Base-by-base conservation (phyloP, 164 flowering plant genomes). In the Liquidambar formosana region DNA sequence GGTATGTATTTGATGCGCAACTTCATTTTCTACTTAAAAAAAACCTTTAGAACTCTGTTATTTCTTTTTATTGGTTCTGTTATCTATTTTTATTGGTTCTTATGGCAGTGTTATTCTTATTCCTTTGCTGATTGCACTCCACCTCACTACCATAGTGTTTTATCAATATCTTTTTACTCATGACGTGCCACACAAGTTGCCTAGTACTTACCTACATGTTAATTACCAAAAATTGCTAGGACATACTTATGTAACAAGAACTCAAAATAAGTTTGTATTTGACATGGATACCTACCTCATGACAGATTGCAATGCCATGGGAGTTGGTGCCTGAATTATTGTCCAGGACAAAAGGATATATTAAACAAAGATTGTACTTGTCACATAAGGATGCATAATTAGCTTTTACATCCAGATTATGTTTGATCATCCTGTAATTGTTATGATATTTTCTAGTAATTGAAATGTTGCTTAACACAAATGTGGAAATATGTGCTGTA, bases 1-100 rank as follows among this genome's bases (percentile, higher is more conserved):
- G 96, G 98, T 93, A 83, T 41, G 78, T 27, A 26, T 41, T 3
- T 66, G n/a, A 18, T 64, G 61, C 52, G 43, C 1, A 52, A 13
- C 41, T 63, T 66, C 43, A 48, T 68, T 59, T 15, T n/a, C 19
- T 33, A 10, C 18, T 28, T 19, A 48, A 44, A 43, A 18, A 0
- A 43, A 45, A 21, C 43, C 1, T 3, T 23, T 16, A 1, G n/a
- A 19, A 43, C 45, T 10, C 46, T 14, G 15, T 9, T 18, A 6
- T 18, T 33, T 60, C 23, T 60, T 16, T 60, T 9, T 12, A 16
- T n/a, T n/a, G n/a, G n/a, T n/a, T n/a, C n/a, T n/a, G n/a, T n/a
- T 60, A 16, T 33, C 11, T 16, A 6, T 38, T 16, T 60, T 9
- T 12, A 33, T 57, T 57, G 33, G 33, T 57, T 23, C 16, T 0